Conservation (phyloP, 352 stramenopile genomes). For the Globisporangium nodosum region DNA sequence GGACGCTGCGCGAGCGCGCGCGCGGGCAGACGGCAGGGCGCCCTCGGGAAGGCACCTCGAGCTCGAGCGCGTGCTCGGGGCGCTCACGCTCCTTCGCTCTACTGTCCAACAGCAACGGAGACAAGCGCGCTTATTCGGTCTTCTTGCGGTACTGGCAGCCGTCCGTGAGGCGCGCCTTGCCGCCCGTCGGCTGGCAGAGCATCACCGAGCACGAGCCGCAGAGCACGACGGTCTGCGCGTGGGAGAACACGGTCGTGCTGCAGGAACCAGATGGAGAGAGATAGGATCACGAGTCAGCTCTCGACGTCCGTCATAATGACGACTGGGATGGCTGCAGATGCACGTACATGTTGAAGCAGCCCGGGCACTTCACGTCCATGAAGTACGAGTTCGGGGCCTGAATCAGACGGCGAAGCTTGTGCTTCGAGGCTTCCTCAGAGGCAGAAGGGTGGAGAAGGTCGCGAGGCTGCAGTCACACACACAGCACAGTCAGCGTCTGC, state of each 20-base stretch:
- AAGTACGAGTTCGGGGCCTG: slow-evolving; percentile 99
- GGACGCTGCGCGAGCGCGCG: neutral
- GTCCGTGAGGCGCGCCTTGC: slow-evolving; percentile 97
- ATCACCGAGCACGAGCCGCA: slow-evolving; percentile 97
- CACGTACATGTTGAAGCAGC: slow-evolving; percentile 98
- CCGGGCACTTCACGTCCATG: slow-evolving; percentile 99
- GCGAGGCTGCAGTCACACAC: slow-evolving; percentile 40
- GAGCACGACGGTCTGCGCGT: slow-evolving; percentile 98
- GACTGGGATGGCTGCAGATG: too few species aligned
- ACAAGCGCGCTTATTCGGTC: slow-evolving; percentile 90
- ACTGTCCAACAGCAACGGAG: slow-evolving; percentile 20
- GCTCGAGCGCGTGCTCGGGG: slow-evolving; percentile 1
- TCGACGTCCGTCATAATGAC: too few species aligned
- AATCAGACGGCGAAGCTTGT: slow-evolving; percentile 99
- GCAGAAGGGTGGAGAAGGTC: slow-evolving; percentile 97
- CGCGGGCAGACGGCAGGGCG: neutral
- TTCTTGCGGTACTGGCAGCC: slow-evolving; percentile 99
- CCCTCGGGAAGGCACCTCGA: neutral
- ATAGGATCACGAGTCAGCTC: neutral
- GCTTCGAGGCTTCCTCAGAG: slow-evolving; percentile 94
- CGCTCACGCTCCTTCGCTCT: slow-evolving; percentile 25
- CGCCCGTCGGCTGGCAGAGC: slow-evolving; percentile 98
- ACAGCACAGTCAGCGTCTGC: slow-evolving; percentile 4
- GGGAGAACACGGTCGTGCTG: slow-evolving; percentile 98
- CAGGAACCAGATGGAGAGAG: neutral